Percentiles rank a stretch among this genome's conserved stretches.
phyloP scores from a whole-genome alignment of 176 grass and related monocot species.

The Juncus inflexus region DNA sequence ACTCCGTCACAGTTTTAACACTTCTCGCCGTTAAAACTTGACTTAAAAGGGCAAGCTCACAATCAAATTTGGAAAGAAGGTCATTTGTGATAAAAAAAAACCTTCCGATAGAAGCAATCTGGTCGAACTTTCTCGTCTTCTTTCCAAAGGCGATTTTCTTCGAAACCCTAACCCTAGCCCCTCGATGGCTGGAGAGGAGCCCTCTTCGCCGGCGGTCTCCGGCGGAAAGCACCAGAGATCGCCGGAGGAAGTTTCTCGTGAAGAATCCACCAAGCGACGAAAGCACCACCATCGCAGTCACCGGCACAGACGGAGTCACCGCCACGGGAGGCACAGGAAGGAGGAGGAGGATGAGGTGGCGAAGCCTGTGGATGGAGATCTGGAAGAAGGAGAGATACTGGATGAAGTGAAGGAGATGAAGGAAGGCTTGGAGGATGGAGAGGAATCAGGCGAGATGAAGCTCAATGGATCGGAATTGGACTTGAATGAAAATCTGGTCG shows the following conservation, averaged over 20 bases:
- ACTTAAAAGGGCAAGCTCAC: too few relatives aligned
- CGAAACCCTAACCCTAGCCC: slow-evolving; percentile 38
- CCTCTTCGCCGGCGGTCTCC: slow-evolving; percentile 34
- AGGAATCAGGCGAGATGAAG: slow-evolving; percentile 29
- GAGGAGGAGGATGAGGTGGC: slow-evolving; percentile 11
- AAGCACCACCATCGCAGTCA: slow-evolving; percentile 36
- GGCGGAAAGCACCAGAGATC: slow-evolving; percentile 50
- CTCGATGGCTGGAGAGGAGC: slow-evolving; percentile 41
- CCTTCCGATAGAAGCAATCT: background rate
- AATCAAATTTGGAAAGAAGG: too few relatives aligned
- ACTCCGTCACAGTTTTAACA: too few relatives aligned
- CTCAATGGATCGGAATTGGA: slow-evolving; percentile 12
- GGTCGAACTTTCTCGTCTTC: background rate
- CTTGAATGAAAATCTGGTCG: slow-evolving; percentile 40
- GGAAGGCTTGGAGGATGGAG: slow-evolving; percentile 21
- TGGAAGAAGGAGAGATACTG: slow-evolving; percentile 93
- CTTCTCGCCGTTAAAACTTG: too few relatives aligned
- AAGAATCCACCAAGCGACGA: slow-evolving; percentile 63
- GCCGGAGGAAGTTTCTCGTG: slow-evolving; percentile 24
- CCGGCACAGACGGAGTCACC: slow-evolving; percentile 29
- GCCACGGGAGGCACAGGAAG: slow-evolving; percentile 13
- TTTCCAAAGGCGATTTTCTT: background rate
- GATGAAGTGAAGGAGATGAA: slow-evolving; percentile 45
- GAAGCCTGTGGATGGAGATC: slow-evolving; percentile 35
- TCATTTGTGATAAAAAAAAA: too few relatives aligned